phyloP scores from a whole-genome alignment of 2,329 filamentous ascomycete genomes.

The Fusarium musae region DNA sequence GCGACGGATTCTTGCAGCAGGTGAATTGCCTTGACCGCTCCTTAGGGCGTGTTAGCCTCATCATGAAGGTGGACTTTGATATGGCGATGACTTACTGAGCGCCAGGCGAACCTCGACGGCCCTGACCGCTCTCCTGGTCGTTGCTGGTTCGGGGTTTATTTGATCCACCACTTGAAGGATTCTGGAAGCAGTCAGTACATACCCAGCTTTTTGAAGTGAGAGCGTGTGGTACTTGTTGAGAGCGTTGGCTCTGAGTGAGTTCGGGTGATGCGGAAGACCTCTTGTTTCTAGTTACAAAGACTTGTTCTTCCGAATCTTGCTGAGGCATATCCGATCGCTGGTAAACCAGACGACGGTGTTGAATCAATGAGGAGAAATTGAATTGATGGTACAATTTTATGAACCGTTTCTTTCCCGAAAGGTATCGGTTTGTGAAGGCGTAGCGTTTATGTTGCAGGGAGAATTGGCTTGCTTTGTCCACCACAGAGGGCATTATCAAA shows the following conservation, averaged over 20 bases:
- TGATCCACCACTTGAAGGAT: constrained; percentile 10
- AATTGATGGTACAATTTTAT: constrained; percentile 18
- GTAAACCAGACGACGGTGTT: constrained; percentile 40
- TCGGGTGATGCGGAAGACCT: constrained; percentile 32
- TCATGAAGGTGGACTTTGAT: no score
- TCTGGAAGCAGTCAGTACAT: constrained; percentile 11
- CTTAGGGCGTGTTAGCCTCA: constrained; percentile 2
- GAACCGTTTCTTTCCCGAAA: constrained; percentile 14
- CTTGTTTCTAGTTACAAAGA: constrained; percentile 36
- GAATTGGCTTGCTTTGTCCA: constrained; percentile 43
- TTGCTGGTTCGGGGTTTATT: constrained; percentile 17
- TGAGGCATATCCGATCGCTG: constrained; percentile 44
- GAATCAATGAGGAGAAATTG: constrained; percentile 23
- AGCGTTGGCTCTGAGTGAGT: constrained; percentile 1
- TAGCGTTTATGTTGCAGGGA: constrained; percentile 30
- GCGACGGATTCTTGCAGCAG: constrained; percentile 18
- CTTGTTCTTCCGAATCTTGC: constrained; percentile 35
- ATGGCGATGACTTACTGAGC: constrained; percentile 21
- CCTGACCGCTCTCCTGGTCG: constrained; percentile 41
- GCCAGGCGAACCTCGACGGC: constrained; percentile 38
- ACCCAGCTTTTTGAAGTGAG: no score
- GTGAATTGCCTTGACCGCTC: constrained; percentile 26
- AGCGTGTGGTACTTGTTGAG: constrained; percentile 8
- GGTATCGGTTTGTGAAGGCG: constrained; percentile 5
- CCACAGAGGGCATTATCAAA: constrained; percentile 45